These are phyloP conservation scores for Penicillium cataractarum DNA, from an alignment of 495 filamentous ascomycete species.

Conservation along the genomic window DNA sequence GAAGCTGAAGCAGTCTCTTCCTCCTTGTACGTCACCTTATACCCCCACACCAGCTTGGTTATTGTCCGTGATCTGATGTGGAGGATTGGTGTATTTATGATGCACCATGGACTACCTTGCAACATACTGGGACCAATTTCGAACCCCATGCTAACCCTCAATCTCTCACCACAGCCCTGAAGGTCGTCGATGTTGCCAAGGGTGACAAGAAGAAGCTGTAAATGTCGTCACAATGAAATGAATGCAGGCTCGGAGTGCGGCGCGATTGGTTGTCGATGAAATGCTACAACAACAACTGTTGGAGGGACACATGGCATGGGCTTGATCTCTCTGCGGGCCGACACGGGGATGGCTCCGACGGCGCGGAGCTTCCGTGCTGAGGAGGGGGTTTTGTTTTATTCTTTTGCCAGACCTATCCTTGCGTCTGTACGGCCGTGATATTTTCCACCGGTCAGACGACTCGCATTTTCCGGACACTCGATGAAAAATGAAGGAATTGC, in stretches of 20 bases:
- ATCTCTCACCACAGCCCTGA: conserved; percentile 57
- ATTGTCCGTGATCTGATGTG: neutral
- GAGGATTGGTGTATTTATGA: neutral
- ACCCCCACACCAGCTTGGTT: neutral
- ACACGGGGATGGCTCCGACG: conserved; percentile 34
- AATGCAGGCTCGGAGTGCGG: conserved; percentile 35
- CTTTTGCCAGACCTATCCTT: conserved; percentile 24
- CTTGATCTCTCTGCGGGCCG: conserved; percentile 43
- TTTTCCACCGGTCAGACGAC: conserved; percentile 37
- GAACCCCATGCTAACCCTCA: conserved; percentile 4
- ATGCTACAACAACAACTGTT: conserved; percentile 36
- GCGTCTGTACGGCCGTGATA: conserved; percentile 37
- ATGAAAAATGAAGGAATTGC: conserved; percentile 26
- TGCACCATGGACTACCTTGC: neutral
- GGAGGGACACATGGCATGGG: conserved; percentile 29
- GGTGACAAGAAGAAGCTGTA: conserved; percentile 69
- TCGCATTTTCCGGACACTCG: conserved; percentile 42
- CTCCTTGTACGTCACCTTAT: conserved; percentile 73
- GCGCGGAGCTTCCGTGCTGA: conserved; percentile 12
- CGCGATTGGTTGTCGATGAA: conserved; percentile 38
- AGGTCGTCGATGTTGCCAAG: conserved; percentile 77
- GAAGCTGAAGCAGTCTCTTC: conserved; percentile 99
- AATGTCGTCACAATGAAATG: conserved; percentile 38
- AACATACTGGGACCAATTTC: neutral
- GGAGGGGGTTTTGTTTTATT: neutral